Evolutionary conservation across 208 protist species (phyloP), one percentile per base, ranked within the genome.

Genomic region (Acanthamoeba lenticulata): DNA sequence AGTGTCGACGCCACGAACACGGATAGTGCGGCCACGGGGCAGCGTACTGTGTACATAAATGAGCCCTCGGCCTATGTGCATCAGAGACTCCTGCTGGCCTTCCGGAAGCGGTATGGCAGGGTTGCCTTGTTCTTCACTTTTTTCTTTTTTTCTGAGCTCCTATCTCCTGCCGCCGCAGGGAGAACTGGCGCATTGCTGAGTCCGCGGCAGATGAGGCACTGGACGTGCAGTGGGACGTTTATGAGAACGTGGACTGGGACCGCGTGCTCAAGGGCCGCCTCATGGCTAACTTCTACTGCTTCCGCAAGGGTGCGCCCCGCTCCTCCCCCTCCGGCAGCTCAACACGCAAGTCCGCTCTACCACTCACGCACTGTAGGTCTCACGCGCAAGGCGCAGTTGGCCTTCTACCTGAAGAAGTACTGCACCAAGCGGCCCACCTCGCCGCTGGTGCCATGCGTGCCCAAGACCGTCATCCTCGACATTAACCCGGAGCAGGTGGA

Each of bases 231-330:
- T 90, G 83, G 83, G 83, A 90, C 32, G 38, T 24, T 7, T 69
- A 90, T 19, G 83, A 90, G 52, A 60, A 69, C 83, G 11, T 90
- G 36, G 36, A 69, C 83, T 90, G 45, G 45, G 83, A 90, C 24
- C 83, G 83, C 36, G 83, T 67, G 11, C 55, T 90, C 29, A 90
- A 90, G 83, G 83, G 83, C 52, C 36, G 52, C 21, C 83, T 90
- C 52, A 60, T 90, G 52, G 83, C 55, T 5, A 90, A 90, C 83
- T 90, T 69, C 52, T 90, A 90, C 83, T 90, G 83, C 52, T 42
- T 90, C 21, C 45, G 52, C 52, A 90, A 90, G 32, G 74, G 74
- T 55, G 32, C 74, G n/a, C n/a, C n/a, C 36, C 29, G 72, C 65
- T 52, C 15, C 57, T 67, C 13, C 57, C 24, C 21, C 15, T 27